Base-by-base conservation (phyloP, 2,329 filamentous ascomycete species). In the Teratosphaeria gauchensis region DNA sequence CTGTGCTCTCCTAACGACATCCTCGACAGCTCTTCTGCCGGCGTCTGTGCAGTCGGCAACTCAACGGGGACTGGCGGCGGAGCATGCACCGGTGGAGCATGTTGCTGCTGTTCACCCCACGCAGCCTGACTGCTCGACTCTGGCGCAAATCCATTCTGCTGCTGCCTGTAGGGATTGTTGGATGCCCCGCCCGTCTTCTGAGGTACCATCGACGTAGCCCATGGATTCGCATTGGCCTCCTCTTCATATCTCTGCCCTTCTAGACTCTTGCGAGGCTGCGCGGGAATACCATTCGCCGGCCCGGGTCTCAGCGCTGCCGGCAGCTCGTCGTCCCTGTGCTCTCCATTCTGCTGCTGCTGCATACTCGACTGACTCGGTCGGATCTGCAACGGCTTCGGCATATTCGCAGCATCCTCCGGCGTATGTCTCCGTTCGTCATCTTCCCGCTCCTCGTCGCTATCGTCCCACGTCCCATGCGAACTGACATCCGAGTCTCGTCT, bases 121-220 rank as follows among this genome's bases (percentile, higher is more conserved):
- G 73, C 68, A 2, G 72, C 63, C 28, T 53, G 28, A 38, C 72
- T 68, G 57, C 68, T 75, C 63, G 64, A 73, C 57, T 76, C 74
- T 5, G 71, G 58, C 8, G 31, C 69, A 70, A 24, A 74, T 4
- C 58, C 55, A 53, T 58, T 55, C 32, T 16, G 28, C 42, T 60
- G 58, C 54, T 59, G 61, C 46, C 56, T 67, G 61, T 78, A 78
- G 8, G 76, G 76, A 58, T 78, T 78, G 61, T 77, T 75, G 3
- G 75, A 76, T 59, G 56, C 21, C 32, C 58, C 35, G 58, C 42
- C 24, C 28, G 53, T 53, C 51, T 32, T 19, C 42, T 35, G 48
- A 48, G 53, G 31, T n/a, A 53, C 19, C 6, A 46, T 42, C 19
- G 31, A 21, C 32, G 32, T 21, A 30, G 59, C 60, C 62, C 68